phyloP scores from a whole-genome alignment of 2,329 filamentous ascomycete genomes.

The Penicillium freii region DNA sequence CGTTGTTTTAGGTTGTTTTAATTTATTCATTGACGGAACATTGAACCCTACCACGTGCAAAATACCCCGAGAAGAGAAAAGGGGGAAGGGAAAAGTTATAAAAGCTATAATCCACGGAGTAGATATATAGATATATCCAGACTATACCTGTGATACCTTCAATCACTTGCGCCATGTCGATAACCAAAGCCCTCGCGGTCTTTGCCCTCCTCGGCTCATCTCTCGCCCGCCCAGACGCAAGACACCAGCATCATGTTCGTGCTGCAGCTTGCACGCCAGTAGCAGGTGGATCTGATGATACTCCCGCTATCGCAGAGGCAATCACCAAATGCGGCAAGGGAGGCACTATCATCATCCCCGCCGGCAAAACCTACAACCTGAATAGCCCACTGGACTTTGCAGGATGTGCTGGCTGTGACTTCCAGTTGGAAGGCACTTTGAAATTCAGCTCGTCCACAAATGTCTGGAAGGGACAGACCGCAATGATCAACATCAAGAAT shows the following conservation, averaged over 20 bases:
- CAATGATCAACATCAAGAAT: conserved; percentile 42
- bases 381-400: conserved; percentile 46
- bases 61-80: background rate
- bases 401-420: conserved; percentile 46
- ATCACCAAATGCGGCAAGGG: conserved; percentile 44
- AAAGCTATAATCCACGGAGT: background rate
- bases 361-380: conserved; percentile 44
- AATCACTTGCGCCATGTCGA: background rate
- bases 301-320: conserved; percentile 46
- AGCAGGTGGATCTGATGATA: conserved; percentile 41
- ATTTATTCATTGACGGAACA: background rate
- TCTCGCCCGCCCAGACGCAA: conserved; percentile 1
- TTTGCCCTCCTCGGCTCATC: conserved; percentile 5
- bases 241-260: conserved; percentile 15
- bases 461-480: conserved; percentile 44
- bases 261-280: conserved; percentile 34
- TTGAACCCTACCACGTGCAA: background rate
- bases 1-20: conserved; percentile 12
- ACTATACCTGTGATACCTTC: background rate
- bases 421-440: conserved; percentile 49
- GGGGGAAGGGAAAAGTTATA: background rate
- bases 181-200: background rate
- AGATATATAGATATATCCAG: background rate
- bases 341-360: conserved; percentile 48
- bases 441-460: conserved; percentile 40